phyloP scores from a whole-genome alignment of 2,329 filamentous ascomycete species.

The Aspergillus novoparasiticus region DNA sequence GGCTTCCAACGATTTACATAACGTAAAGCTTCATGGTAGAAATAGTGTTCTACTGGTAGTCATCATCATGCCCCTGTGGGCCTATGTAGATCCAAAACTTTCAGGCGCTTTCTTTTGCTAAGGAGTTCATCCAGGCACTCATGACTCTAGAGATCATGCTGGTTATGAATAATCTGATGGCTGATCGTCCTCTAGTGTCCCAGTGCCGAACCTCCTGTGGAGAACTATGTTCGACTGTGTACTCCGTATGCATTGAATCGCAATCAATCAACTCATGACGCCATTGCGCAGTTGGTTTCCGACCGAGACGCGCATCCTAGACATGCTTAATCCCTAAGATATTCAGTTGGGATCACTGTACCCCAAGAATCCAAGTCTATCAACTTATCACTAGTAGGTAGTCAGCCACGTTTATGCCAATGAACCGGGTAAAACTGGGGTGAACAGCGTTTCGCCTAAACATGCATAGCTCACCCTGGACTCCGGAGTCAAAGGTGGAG shows the following conservation, averaged over 20 bases:
- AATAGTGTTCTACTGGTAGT: neutral
- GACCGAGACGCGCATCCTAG: neutral
- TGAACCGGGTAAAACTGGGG: neutral
- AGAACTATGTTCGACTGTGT: neutral
- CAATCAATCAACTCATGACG: neutral
- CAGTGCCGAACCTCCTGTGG: neutral
- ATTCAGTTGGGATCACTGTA: neutral
- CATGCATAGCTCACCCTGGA: neutral
- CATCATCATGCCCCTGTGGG: neutral
- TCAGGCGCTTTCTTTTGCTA: too few species aligned
- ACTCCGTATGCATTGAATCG: neutral
- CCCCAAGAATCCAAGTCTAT: neutral
- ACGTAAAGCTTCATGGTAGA: neutral
- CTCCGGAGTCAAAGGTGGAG: neutral
- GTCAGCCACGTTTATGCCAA: conserved; percentile 1
- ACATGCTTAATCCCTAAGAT: neutral
- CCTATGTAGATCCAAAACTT: neutral
- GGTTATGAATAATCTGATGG: neutral
- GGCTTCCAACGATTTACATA: neutral
- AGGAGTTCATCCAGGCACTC: too few species aligned
- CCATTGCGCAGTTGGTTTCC: neutral
- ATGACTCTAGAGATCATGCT: neutral
- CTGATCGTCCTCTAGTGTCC: neutral
- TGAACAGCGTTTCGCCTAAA: neutral
- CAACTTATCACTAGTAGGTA: neutral